phyloP scores from a whole-genome alignment of 805 yeast species.

The Sugiyamaella chiloensis region DNA sequence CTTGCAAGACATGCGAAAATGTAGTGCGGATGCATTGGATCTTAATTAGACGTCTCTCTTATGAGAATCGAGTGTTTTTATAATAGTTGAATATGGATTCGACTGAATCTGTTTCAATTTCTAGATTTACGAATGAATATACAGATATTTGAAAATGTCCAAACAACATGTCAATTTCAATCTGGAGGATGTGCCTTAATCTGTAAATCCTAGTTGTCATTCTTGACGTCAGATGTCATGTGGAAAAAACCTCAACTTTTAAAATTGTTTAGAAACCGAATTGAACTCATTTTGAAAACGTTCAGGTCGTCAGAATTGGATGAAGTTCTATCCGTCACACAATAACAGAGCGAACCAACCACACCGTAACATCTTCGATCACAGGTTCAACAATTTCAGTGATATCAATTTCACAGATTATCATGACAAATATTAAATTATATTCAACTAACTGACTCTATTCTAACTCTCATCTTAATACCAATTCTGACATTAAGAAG shows the following conservation, averaged over 20 bases:
- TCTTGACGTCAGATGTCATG: too few species aligned
- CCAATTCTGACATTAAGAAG: neutral
- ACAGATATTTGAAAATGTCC: too few species aligned
- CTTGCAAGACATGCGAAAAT: constrained; percentile 56
- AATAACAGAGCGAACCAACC: too few species aligned
- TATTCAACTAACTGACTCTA: neutral
- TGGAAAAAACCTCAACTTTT: too few species aligned
- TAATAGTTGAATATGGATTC: too few species aligned
- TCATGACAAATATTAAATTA: neutral
- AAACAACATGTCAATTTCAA: neutral
- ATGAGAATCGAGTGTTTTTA: neutral
- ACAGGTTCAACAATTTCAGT: neutral
- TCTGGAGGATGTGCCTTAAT: neutral
- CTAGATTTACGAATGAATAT: neutral
- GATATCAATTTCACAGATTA: too few species aligned
- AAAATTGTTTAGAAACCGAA: too few species aligned
- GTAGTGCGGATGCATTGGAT: constrained; percentile 47
- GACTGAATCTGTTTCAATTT: too few species aligned
- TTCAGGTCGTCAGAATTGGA: too few species aligned
- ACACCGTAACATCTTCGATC: neutral
- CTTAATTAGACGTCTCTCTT: neutral
- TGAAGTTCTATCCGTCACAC: too few species aligned
- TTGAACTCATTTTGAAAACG: too few species aligned
- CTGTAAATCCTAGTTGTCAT: too few species aligned
- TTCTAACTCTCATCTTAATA: neutral